Evolutionary conservation across 306 rosid genomes (phyloP), one percentile per base, ranked within the genome.

Genomic region (Glycine soja): DNA sequence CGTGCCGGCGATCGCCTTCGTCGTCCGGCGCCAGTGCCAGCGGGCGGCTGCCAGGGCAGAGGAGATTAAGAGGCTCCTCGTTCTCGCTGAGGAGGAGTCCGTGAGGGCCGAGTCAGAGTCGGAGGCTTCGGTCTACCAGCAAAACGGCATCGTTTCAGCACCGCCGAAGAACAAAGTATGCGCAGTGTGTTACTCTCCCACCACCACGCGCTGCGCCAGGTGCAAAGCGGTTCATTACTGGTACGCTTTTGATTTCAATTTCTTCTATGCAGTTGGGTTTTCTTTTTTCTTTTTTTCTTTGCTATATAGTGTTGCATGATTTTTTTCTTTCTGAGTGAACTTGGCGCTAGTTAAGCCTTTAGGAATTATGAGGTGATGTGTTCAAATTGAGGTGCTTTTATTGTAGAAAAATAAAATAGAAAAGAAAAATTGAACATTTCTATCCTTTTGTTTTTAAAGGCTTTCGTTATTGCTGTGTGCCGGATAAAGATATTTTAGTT

Each of bases 171-270:
- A 58, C 16, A 83, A 85, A 13, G 87, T 83, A 69, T 94, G 98
- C 43, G 93, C 87, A 9, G 91, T 94, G 52, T 94, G 98, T 80
- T 90, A 69, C 47, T 70, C 80, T 79, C 94, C 94, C n/a, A 94
- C 97, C 34, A 84, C 93, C 5, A 90, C 89, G 8, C 91, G 94
- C 10, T 94, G 98, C 43, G 85, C 95, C 2, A 86, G 82, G 63
- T 94, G 98, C 85, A 94, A 92, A 85, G 85, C 92, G 16, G 94
- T 94, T 71, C 92, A 88, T 5, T 94, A 94, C 84, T 94, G 98
- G 97, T 94, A 86, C 5, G 86, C 66, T 69, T 4, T 71, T 9
- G 9, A 58, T 10, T 50, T 38, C 7, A 4, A 40, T 40, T 71
- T 63, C 8, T 52, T 38, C 71, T 46, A 4, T 19, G 2, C 24